Evolutionary conservation across 306 rosid species (phyloP), one percentile per base, ranked within the genome.

Genomic region (Sechiopsis laciniata): DNA sequence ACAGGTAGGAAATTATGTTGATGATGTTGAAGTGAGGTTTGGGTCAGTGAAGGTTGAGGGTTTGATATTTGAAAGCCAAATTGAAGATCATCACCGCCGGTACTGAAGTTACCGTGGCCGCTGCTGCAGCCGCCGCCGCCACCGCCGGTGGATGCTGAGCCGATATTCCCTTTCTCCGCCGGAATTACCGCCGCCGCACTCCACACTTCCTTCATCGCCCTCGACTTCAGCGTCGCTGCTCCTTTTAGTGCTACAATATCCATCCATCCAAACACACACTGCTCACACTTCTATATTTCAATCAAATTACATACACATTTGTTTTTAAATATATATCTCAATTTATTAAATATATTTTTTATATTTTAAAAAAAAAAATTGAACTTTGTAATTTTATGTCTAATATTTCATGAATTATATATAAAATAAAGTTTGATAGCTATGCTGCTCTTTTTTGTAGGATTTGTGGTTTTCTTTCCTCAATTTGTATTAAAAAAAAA

Each of bases 161-260:
- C 86, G 14, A 76, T 14, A 11, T 75, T 14, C 32, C 86, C 96
- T 75, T 79, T 91, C 77, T 95, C 99, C 19, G 84, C 83, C 0
- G 99, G 95, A 74, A 88, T 91, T 12, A 88, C 96, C 0, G 99
- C 88, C 0, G 99, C 99, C 58, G 90, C 80, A 79, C 88, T 95
- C 97, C 91, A 95, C 37, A 95, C 95, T 74, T 95, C 99, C 85
- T 89, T 95, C 72, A 88, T 76, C 5, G 95, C 87, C 88, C 99
- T 88, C 19, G 99, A 96, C 88, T 89, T 95, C 80, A 95, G 77
- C 20, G 99, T 95, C 2, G 99, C 97, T 2, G 97, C 99, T 51
- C 99, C 99, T 45, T 95, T 94, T 77, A 95, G 75, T 11, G 99
- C 97, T 94, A 81, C 67, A 75, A 65, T 76, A 65, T 16, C 16